Evolutionary conservation across 1,139 yeast genomes (phyloP).

Genomic region (Blastobotrys ciferrii): DNA sequence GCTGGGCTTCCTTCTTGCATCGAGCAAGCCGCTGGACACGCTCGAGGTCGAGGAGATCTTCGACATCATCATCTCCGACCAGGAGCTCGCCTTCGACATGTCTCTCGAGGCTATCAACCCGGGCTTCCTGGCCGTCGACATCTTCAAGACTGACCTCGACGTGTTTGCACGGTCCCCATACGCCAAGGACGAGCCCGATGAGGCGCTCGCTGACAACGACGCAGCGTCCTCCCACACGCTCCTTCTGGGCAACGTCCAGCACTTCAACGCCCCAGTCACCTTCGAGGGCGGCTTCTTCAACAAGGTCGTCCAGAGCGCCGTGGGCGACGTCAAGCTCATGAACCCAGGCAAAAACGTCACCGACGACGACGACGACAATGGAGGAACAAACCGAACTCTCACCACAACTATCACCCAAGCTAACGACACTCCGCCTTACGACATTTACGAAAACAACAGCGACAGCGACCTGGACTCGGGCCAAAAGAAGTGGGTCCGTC

Average conservation of each 20-base stretch:
- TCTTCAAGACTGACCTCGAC: constrained; percentile 72
- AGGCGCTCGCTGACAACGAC: constrained; percentile 20
- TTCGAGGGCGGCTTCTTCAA: constrained; percentile 80
- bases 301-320: constrained; percentile 52
- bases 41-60: constrained; percentile 60
- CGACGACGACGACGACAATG: constrained; percentile 33
- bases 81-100: constrained; percentile 79
- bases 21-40: constrained; percentile 76
- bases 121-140: constrained; percentile 66
- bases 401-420: background rate
- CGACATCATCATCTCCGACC: constrained; percentile 76
- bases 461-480: constrained; percentile 31
- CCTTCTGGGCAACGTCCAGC: constrained; percentile 65
- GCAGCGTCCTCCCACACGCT: constrained; percentile 50
- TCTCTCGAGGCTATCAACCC: constrained; percentile 82
- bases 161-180: constrained; percentile 81
- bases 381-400: background rate
- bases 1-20: constrained; percentile 80
- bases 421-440: background rate
- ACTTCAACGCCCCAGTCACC: constrained; percentile 67
- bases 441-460: constrained; percentile 8
- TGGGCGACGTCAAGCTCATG: constrained; percentile 67
- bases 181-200: constrained; percentile 31
- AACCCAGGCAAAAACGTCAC: constrained; percentile 74
- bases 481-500: constrained; percentile 67